Evolutionary conservation across 2,329 filamentous ascomycete genomes (phyloP).

Genomic region (Thelonectria discophora): DNA sequence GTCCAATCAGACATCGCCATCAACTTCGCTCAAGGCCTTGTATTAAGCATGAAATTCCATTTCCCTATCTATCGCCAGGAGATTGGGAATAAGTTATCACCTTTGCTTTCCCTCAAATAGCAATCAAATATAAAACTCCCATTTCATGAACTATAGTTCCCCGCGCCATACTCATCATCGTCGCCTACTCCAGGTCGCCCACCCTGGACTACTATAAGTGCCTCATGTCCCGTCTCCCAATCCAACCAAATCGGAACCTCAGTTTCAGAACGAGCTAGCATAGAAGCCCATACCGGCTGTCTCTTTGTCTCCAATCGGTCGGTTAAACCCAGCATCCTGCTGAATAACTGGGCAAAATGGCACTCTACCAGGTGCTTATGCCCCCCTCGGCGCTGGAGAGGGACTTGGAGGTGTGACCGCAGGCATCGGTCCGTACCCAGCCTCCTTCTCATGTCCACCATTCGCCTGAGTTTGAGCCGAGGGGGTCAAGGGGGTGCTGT

Average conservation of each 20-base stretch:
- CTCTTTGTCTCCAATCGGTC: no score
- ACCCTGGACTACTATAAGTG: neutral
- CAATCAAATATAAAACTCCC: neutral
- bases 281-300: neutral
- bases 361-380: neutral
- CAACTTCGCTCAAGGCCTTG: neutral
- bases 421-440: neutral
- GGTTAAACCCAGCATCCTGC: neutral
- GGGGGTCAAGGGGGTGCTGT: slow-evolving; percentile 13
- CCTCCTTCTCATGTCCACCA: neutral
- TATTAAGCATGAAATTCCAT: no score
- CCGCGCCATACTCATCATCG: neutral
- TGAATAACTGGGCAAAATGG: no score
- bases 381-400: slow-evolving; percentile 32
- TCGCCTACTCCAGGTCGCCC: neutral
- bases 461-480: neutral
- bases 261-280: neutral
- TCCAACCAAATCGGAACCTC: neutral
- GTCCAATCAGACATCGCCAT: slow-evolving; percentile 37
- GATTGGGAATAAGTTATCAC: neutral
- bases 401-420: slow-evolving; percentile 33
- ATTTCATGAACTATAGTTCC: neutral
- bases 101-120: neutral
- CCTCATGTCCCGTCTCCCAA: neutral
- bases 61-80: neutral